Evolutionary conservation across 768 basidiomycete genomes (phyloP).

Genomic region (Leccinum subtestaceum): DNA sequence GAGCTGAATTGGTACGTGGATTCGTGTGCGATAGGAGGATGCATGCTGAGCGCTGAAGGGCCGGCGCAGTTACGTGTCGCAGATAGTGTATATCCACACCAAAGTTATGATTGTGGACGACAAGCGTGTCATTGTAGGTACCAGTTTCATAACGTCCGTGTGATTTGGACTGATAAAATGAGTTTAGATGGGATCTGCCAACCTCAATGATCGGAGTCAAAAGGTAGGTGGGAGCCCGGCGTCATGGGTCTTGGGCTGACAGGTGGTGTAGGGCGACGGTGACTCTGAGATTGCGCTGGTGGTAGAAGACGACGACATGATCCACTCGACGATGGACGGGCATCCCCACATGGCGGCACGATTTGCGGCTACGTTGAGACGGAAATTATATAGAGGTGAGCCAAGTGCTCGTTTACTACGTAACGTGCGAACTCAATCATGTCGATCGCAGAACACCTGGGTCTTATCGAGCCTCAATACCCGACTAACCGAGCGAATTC

Average conservation of each 20-base stretch:
- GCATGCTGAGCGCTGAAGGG: constrained; percentile 7
- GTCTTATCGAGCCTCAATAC: constrained; percentile 75
- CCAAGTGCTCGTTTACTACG: background rate
- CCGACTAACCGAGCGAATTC: constrained; percentile 37
- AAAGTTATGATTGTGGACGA: constrained; percentile 97
- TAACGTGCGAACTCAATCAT: background rate
- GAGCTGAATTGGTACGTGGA: constrained; percentile 72
- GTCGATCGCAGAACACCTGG: constrained; percentile 68
- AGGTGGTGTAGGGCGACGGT: constrained; percentile 68
- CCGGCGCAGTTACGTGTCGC: constrained; percentile 66
- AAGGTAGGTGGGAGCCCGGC: constrained; percentile 40
- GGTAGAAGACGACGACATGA: constrained; percentile 82
- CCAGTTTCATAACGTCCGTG: background rate
- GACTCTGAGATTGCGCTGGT: constrained; percentile 94
- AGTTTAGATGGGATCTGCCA: constrained; percentile 85
- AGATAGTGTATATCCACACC: constrained; percentile 78
- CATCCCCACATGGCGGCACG: constrained; percentile 65
- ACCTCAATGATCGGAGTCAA: constrained; percentile 86
- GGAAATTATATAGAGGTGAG: constrained; percentile 78
- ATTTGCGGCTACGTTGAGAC: constrained; percentile 81
- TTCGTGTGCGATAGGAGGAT: background rate
- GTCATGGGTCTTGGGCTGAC: constrained; percentile 5
- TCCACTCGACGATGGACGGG: constrained; percentile 78
- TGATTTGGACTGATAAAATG: constrained; percentile 4
- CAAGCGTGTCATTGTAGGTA: constrained; percentile 76